Evolutionary conservation across 2,329 filamentous ascomycete genomes (phyloP).

Genomic region (Chaetomium olivaceum): DNA sequence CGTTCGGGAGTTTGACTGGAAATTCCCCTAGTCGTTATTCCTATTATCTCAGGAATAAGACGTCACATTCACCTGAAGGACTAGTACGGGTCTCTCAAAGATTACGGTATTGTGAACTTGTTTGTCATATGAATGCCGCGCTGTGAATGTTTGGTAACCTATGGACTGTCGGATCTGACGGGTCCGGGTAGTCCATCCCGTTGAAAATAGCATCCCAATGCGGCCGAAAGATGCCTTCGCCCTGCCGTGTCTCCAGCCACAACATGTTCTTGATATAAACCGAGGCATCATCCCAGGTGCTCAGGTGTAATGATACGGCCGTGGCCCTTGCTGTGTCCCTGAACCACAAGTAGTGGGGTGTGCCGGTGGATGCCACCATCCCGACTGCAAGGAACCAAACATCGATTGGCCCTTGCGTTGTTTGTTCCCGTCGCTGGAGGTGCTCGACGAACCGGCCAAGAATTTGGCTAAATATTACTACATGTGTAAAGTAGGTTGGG

Average conservation of each 20-base stretch:
- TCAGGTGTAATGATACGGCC: neutral
- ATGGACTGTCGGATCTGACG: neutral
- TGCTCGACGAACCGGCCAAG: slow-evolving; percentile 38
- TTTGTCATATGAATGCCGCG: slow-evolving; percentile 19
- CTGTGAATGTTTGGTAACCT: neutral
- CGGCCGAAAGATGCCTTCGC: slow-evolving; percentile 31
- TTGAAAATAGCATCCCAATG: slow-evolving; percentile 32
- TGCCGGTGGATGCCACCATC: slow-evolving; percentile 40
- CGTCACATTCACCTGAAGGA: neutral
- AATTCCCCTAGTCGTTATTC: neutral
- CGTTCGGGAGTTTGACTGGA: neutral
- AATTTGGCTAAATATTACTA: slow-evolving; percentile 41
- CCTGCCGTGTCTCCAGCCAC: slow-evolving; percentile 35
- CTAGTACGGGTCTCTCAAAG: neutral
- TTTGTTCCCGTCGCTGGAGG: slow-evolving; percentile 33
- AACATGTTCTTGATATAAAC: slow-evolving; percentile 33
- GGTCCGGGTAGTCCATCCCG: neutral
- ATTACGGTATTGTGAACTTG: neutral
- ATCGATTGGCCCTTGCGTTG: slow-evolving; percentile 34
- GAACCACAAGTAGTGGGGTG: slow-evolving; percentile 38
- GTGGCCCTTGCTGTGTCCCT: slow-evolving; percentile 27
- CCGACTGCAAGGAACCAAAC: slow-evolving; percentile 48
- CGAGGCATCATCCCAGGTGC: slow-evolving; percentile 33
- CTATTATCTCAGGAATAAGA: neutral
- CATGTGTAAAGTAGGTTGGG: slow-evolving; percentile 57